These are phyloP conservation scores for Eucalyptus cloeziana DNA, from an alignment of 345 rosid species.

Conservation along the genomic window DNA sequence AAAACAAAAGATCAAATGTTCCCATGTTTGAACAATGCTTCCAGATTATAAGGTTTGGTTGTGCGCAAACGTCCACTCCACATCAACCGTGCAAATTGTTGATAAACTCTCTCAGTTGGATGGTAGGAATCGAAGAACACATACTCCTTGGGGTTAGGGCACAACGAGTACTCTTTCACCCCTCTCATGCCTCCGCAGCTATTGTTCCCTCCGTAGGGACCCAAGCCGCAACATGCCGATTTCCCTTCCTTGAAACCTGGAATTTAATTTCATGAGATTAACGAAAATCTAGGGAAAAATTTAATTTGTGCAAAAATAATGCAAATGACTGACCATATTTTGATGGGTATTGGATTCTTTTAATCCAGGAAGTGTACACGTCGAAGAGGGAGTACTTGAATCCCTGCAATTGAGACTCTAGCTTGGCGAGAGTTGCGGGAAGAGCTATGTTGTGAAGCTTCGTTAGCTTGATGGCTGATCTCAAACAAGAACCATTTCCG, in stretches of 20 bases:
- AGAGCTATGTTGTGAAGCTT: conserved; percentile 3
- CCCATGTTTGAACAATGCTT: background rate
- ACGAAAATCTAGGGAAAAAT: background rate
- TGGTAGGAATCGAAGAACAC: conserved; percentile 1
- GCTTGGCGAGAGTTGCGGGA: background rate
- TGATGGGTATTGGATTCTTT: background rate
- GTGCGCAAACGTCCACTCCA: background rate
- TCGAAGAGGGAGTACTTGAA: background rate
- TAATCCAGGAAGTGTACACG: background rate
- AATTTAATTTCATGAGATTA: background rate
- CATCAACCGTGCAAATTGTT: background rate
- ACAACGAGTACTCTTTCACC: background rate
- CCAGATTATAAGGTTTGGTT: background rate
- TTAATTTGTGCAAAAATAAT: background rate
- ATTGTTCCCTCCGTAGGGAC: background rate
- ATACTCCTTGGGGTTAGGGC: background rate
- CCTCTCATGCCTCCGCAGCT: background rate
- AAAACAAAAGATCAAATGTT: background rate
- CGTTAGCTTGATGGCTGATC: background rate
- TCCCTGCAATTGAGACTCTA: background rate
- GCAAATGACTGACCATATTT: conserved; percentile 1
- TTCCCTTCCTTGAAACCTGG: conserved; percentile 4
- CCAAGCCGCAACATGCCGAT: conserved; percentile 13
- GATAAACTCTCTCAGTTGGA: background rate
- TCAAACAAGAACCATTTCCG: background rate